Evolutionary conservation across 441 rosid species (phyloP), one percentile per base, ranked within the genome.

Genomic region (Pelargonium citronellum): DNA sequence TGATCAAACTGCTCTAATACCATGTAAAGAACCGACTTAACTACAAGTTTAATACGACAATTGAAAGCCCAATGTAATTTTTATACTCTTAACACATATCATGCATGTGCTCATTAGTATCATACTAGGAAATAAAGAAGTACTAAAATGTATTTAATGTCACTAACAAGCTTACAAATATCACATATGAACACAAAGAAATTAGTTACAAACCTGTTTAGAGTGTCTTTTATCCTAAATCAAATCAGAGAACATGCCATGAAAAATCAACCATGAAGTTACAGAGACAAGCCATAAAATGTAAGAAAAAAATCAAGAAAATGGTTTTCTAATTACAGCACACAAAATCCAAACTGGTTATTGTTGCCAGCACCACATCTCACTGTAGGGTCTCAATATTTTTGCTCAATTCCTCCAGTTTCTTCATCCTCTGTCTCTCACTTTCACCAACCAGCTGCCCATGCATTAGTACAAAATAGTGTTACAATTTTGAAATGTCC

Each of bases 361-460:
- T 61, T 72, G 66, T 37, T 66, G 44, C 37, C 43, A 46, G 69
- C 60, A 71, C 63, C 69, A 49, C 19, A 0, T 55, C 9, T 51
- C 73, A 67, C 61, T 69, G 75, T 80, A 87, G 84, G 58, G 77
- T 69, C 64, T 89, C 96, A n/a, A 87, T 77, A 39, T 77, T 83
- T 81, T 82, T 87, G 90, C 84, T 91, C 82, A 94, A 83, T 73
- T 91, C 99, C 57, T 91, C 99, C 65, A 94, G 92, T 79, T 91
- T 95, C 86, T 82, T 84, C 94, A 89, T 83, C 78, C 99, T 82
- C 66, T 80, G 41, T 63, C 70, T 89, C 83, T 91, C 99, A 65
- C 99, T 95, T 79, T 95, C 96, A 19, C 81, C 70, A 67, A 84
- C 92, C 83, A 95, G 75, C 99, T 91, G 80, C 51, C 69, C 69